Evolutionary conservation across 176 grass and related monocot genomes (phyloP).

Genomic region (Pontederia crassipes): DNA sequence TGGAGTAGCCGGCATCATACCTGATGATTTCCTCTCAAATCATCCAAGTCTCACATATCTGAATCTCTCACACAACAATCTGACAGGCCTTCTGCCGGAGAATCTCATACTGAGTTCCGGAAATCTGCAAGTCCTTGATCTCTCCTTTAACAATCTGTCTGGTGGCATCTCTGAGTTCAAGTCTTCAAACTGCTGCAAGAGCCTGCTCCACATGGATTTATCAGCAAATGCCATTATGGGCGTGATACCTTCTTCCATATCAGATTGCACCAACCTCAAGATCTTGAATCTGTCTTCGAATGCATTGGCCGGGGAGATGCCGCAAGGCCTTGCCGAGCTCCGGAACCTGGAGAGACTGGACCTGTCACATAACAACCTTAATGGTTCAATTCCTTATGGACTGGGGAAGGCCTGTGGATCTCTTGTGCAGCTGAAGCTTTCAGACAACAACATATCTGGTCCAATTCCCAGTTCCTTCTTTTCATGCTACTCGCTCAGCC

Average conservation of each 20-base stretch:
- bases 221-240: slow-evolving; percentile 50
- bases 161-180: slow-evolving; percentile 36
- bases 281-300: slow-evolving; percentile 74
- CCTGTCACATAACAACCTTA: slow-evolving; percentile 58
- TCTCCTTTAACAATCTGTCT: slow-evolving; percentile 77
- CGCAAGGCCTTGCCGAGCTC: slow-evolving; percentile 29
- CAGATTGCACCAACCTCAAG: slow-evolving; percentile 36
- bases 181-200: slow-evolving; percentile 24
- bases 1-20: slow-evolving; percentile 44
- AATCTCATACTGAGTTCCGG: slow-evolving; percentile 25
- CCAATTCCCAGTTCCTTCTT: slow-evolving; percentile 51
- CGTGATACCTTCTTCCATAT: slow-evolving; percentile 45
- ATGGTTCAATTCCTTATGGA: slow-evolving; percentile 32
- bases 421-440: slow-evolving; percentile 35
- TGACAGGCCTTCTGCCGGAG: slow-evolving; percentile 42
- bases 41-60: slow-evolving; percentile 47
- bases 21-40: slow-evolving; percentile 30
- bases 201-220: slow-evolving; percentile 43
- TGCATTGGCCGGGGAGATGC: slow-evolving; percentile 40
- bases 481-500: slow-evolving; percentile 43
- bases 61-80: slow-evolving; percentile 57
- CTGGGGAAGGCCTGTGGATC: slow-evolving; percentile 48
- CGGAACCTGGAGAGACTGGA: slow-evolving; percentile 47
- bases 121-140: slow-evolving; percentile 46
- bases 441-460: slow-evolving; percentile 71